Evolutionary conservation across 305 asterid species (phyloP), one percentile per base, ranked within the genome.

Genomic region (Andrographis paniculata): DNA sequence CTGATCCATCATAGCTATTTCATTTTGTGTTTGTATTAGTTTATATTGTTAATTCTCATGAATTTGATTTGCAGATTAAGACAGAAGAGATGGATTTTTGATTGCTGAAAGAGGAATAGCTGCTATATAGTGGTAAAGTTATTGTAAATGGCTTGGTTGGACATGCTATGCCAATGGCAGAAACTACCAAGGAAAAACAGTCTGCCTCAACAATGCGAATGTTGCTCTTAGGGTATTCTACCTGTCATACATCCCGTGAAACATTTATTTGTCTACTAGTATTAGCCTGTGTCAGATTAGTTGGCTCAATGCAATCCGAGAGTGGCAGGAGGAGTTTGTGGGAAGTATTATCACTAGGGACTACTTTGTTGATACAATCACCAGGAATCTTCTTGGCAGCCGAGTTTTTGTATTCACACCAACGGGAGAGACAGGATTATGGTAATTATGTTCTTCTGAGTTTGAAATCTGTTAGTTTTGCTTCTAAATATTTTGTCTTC

Each of bases 281-380:
- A 48, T 65, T 56, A 19, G 48, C 30, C 47, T 52, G 55, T 48
- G 35, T 45, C 50, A 84, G 97, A 84, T 87, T 67, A 80, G 97
- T 44, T 87, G 97, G 97, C 84, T 87, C 58, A 84, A 84, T 72
- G 97, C 97, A 62, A 87, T 87, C 48, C 77, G 97, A 68, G 97
- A 87, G 70, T 87, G 97, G 97, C 97, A 84, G 65, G 95, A 87
- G 69, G 97, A 87, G 70, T 87, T 87, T 53, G 95, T 87, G 50
- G 97, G 95, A 47, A 87, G 84, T 66, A 84, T 81, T 92, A 87
- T 88, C 56, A 84, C 97, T 23, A 75, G 97, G 67, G 96, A 80
- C 56, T n/a, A n/a, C n/a, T 87, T 87, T 65, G 97, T 87, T 54
- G 97, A 87, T 67, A 81, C 94, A 21, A 60, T 87, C 66, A 87